phyloP scores from a whole-genome alignment of 2,329 filamentous ascomycete genomes.

The Lomentospora prolificans region DNA sequence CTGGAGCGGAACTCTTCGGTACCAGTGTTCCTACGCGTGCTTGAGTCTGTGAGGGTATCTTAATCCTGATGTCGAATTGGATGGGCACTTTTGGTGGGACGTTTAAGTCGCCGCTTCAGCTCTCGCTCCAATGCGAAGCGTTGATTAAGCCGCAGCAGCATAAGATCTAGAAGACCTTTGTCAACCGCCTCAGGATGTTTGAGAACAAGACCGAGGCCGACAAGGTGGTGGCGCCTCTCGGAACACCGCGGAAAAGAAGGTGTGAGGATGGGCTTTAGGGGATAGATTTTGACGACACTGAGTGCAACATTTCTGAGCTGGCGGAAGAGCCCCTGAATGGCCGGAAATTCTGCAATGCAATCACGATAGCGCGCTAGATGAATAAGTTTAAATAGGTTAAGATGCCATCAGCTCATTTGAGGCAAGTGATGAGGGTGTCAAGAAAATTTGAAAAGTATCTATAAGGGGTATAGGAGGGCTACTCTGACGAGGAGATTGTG shows the following conservation, averaged over 20 bases:
- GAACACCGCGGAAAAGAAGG: neutral
- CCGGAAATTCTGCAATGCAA: slow-evolving; percentile 29
- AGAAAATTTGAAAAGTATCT: neutral
- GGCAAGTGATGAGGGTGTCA: neutral
- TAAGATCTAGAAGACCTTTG: slow-evolving; percentile 22
- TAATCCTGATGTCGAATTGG: slow-evolving; percentile 26
- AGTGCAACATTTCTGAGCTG: slow-evolving; percentile 18
- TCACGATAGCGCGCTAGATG: slow-evolving; percentile 15
- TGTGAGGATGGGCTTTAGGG: neutral
- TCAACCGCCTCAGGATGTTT: slow-evolving; percentile 11
- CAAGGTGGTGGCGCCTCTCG: neutral
- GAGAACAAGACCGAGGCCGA: neutral
- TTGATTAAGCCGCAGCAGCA: slow-evolving; percentile 14
- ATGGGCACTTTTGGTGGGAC: slow-evolving; percentile 25
- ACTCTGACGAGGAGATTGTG: neutral
- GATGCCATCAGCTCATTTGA: neutral
- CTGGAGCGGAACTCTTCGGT: slow-evolving; percentile 26
- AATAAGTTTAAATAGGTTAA: neutral
- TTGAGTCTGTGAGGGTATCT: slow-evolving; percentile 15
- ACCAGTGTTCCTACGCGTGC: slow-evolving; percentile 33
- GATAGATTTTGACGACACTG: slow-evolving; percentile 14
- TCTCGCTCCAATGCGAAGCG: slow-evolving; percentile 22
- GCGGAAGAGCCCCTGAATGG: slow-evolving; percentile 27
- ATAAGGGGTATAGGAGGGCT: neutral
- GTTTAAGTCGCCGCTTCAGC: slow-evolving; percentile 25